Percentiles rank a stretch among this genome's conserved stretches.
Evolutionary conservation across 2,329 filamentous ascomycete species (phyloP).

Genomic region (Scleromitrula shiraiana): DNA sequence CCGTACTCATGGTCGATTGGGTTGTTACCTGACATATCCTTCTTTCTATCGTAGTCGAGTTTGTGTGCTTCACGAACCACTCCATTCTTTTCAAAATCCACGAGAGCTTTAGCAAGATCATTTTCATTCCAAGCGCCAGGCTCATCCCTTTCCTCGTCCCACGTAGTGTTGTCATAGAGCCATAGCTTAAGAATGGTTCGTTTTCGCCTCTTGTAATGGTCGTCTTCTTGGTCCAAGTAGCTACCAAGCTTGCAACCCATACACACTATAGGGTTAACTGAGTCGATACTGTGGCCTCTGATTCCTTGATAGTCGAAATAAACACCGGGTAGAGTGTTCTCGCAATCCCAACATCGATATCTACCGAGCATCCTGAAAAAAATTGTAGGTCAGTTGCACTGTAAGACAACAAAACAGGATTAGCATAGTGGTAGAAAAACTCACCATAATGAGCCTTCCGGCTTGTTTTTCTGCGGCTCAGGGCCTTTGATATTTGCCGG

Average conservation of each 20-base stretch:
- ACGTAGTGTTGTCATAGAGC: constrained; percentile 1
- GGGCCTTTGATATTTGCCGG: not conserved
- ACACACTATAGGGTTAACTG: not conserved
- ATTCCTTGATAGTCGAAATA: constrained; percentile 15
- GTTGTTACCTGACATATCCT: too few relatives aligned
- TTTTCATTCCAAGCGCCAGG: constrained; percentile 10
- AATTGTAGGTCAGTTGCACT: not conserved
- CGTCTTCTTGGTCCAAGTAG: constrained; percentile 15
- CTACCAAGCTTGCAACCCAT: constrained; percentile 17
- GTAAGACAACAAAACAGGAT: too few relatives aligned
- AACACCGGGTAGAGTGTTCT: constrained; percentile 13
- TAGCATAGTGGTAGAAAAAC: not conserved
- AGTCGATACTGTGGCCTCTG: not conserved
- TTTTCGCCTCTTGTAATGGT: constrained; percentile 23
- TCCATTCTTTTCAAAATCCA: not conserved
- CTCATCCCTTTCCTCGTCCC: not conserved
- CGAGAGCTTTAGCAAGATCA: constrained; percentile 11
- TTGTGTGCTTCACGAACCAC: not conserved
- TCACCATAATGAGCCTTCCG: constrained; percentile 16
- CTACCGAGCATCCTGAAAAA: constrained; percentile 6
- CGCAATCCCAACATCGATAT: constrained; percentile 11
- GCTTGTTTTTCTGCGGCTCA: not conserved
- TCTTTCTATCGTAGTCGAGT: not conserved
- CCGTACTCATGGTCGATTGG: not conserved
- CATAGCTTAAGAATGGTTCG: constrained; percentile 17